Conservation (phyloP, 2,329 filamentous ascomycete species). For the Dryadomyces quercivorus region DNA sequence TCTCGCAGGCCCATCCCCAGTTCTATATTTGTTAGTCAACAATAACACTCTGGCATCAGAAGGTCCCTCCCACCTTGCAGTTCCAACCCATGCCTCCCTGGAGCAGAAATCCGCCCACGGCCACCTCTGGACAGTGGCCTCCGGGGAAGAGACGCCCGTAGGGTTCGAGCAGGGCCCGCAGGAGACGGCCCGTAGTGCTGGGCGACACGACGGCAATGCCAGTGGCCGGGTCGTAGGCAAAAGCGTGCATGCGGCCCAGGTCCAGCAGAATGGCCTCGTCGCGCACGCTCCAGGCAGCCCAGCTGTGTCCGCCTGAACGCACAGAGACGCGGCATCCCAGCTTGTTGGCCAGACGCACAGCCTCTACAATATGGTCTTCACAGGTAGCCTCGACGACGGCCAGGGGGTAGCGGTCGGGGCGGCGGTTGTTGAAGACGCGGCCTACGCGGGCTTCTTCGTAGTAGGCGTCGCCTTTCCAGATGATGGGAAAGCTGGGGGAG, state of each 20-base stretch:
- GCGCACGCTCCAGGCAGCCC: conserved; percentile 33
- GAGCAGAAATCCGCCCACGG: conserved; percentile 41
- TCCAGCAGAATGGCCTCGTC: conserved; percentile 30
- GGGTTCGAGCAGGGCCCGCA: conserved; percentile 25
- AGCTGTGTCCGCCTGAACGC: conserved; percentile 33
- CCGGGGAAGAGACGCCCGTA: conserved; percentile 35
- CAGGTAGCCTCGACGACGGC: conserved; percentile 27
- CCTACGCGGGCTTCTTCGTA: conserved; percentile 11
- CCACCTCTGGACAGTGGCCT: conserved; percentile 44
- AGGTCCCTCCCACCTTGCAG: conserved; percentile 26
- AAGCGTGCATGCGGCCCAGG: conserved; percentile 13
- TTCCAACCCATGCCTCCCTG: conserved; percentile 49
- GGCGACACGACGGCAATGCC: conserved; percentile 29
- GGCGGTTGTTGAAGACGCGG: conserved; percentile 33
- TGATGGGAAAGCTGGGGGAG: conserved; percentile 8
- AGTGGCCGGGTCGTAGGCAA: conserved; percentile 26
- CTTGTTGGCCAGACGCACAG: conserved; percentile 24
- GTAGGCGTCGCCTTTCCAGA: conserved; percentile 1
- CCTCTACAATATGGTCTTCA: conserved; percentile 22
- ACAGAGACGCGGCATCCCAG: conserved; percentile 25
- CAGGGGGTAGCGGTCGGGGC: conserved; percentile 23
- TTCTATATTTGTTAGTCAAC: conserved; percentile 18
- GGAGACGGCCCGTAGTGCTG: conserved; percentile 28
- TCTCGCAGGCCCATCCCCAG: conserved; percentile 43
- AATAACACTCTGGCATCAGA: no score